phyloP scores from a whole-genome alignment of 2,329 filamentous ascomycete genomes.

The Monilinia vaccinii-corymbosi region DNA sequence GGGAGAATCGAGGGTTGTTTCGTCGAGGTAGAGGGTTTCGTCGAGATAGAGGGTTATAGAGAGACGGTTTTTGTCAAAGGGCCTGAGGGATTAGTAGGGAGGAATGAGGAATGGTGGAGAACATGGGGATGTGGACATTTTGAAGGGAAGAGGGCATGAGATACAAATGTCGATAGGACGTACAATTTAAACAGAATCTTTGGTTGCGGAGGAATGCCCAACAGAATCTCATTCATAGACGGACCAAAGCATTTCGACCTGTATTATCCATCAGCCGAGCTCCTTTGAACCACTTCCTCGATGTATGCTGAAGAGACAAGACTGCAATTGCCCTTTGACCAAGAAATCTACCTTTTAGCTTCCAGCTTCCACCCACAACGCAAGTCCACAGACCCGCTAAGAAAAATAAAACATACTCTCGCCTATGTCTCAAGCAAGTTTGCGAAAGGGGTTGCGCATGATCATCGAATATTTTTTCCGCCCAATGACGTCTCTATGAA shows the following conservation, averaged over 20 bases:
- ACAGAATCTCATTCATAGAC: conserved; percentile 35
- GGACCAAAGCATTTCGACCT: conserved; percentile 42
- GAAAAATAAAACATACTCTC: conserved; percentile 29
- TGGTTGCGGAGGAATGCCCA: conserved; percentile 39
- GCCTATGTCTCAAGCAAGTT: conserved; percentile 39
- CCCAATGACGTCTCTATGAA: conserved; percentile 46
- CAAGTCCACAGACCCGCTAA: background rate
- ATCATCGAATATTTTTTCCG: conserved; percentile 49
- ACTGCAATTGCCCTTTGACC: background rate
- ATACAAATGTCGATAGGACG: conserved; percentile 1
- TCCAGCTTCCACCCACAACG: background rate
- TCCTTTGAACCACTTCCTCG: conserved; percentile 4
- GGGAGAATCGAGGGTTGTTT: conserved; percentile 28
- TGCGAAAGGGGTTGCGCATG: conserved; percentile 42
- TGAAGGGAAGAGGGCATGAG: background rate
- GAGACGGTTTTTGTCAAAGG: conserved; percentile 46
- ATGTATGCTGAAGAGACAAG: background rate
- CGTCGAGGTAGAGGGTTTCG: conserved; percentile 42
- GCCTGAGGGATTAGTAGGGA: conserved; percentile 29
- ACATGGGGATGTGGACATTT: background rate
- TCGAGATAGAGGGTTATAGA: too few species aligned
- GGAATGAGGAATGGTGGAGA: background rate
- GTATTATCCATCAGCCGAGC: conserved; percentile 11
- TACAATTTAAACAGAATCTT: conserved; percentile 48
- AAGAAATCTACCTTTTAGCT: background rate